phyloP scores from a whole-genome alignment of 2,329 filamentous ascomycete genomes.

The Beauveria scarabaeidicola region DNA sequence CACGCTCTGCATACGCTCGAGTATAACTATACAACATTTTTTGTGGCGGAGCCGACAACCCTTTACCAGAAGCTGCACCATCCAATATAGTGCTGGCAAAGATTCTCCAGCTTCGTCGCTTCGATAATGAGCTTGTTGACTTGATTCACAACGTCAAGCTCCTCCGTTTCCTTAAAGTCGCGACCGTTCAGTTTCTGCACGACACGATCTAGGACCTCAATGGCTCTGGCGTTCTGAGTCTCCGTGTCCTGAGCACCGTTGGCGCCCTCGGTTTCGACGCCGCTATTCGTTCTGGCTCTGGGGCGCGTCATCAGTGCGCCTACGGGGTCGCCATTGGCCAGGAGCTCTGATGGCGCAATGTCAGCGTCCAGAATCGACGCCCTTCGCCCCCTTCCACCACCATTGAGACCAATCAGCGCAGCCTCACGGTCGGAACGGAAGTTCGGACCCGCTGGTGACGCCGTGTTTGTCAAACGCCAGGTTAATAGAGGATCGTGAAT shows the following conservation, averaged over 20 bases:
- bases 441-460: conserved; percentile 57
- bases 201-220: conserved; percentile 86
- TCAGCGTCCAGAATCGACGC: conserved; percentile 62
- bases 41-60: background rate
- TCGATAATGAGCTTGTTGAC: conserved; percentile 93
- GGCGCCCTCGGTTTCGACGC: conserved; percentile 29
- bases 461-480: conserved; percentile 71
- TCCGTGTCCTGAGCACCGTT: conserved; percentile 46
- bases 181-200: conserved; percentile 91
- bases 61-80: conserved; percentile 95
- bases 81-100: conserved; percentile 98
- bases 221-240: conserved; percentile 83
- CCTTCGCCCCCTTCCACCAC: conserved; percentile 48
- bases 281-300: conserved; percentile 54
- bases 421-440: conserved; percentile 54
- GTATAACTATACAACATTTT: background rate
- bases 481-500: conserved; percentile 98
- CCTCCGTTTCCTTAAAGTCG: conserved; percentile 81
- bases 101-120: conserved; percentile 91
- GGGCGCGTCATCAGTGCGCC: conserved; percentile 40
- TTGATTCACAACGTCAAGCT: conserved; percentile 77
- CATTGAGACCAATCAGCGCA: conserved; percentile 36
- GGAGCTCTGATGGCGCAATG: conserved; percentile 49
- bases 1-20: background rate
- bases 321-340: conserved; percentile 37